phyloP scores from a whole-genome alignment of 2,329 filamentous ascomycete genomes.

The Colletotrichum caudatum region DNA sequence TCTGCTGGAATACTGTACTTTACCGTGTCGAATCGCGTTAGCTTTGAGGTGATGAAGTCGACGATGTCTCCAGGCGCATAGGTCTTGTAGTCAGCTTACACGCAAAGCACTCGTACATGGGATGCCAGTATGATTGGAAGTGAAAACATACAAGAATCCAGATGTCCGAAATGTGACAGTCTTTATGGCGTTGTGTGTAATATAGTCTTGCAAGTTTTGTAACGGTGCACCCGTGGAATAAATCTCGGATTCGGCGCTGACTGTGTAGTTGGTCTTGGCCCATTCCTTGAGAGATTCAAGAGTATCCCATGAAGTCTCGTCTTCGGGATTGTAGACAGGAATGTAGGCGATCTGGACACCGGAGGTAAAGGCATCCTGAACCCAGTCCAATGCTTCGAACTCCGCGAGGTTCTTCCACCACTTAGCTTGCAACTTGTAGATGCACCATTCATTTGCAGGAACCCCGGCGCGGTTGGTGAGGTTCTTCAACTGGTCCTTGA shows the following conservation, averaged over 20 bases:
- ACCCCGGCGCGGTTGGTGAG: constrained; percentile 18
- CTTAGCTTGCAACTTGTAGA: constrained; percentile 25
- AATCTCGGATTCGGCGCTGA: constrained; percentile 5
- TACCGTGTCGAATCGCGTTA: constrained; percentile 1
- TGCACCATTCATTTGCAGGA: constrained; percentile 22
- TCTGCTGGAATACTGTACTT: constrained; percentile 4
- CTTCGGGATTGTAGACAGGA: constrained; percentile 23
- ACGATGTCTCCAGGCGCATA: constrained; percentile 7
- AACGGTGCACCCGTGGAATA: constrained; percentile 3
- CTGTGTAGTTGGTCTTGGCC: constrained; percentile 2
- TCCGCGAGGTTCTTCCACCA: constrained; percentile 17
- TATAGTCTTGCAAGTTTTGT: background rate
- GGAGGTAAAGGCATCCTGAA: constrained; percentile 18
- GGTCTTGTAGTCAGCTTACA: background rate
- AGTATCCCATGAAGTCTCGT: constrained; percentile 13
- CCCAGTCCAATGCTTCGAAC: constrained; percentile 9
- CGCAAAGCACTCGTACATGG: background rate
- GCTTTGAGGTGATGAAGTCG: background rate
- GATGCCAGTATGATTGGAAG: background rate
- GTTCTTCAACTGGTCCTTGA: constrained; percentile 23
- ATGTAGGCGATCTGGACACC: constrained; percentile 5
- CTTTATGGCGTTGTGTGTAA: background rate
- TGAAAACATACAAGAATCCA: constrained; percentile 5
- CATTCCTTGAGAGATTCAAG: constrained; percentile 12
- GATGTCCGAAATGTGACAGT: background rate